Evolutionary conservation across 352 stramenopile genomes (phyloP), one percentile per base, ranked within the genome.

Genomic region (Phytopythium boreale): DNA sequence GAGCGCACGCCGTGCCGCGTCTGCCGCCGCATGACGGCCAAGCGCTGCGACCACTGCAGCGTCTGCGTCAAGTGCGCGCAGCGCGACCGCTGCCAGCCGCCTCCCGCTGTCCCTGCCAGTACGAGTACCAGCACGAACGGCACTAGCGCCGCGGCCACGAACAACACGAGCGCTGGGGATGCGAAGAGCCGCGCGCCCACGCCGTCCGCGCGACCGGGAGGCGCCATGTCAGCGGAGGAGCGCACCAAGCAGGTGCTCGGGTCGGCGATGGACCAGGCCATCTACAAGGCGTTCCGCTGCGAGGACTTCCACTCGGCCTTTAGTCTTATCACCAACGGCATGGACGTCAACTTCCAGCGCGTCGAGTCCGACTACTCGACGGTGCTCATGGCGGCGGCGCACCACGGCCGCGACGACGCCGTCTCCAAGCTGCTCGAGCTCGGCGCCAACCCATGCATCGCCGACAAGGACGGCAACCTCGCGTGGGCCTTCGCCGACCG

Each of bases 261-360:
- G 50, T 92, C 82, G 22, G 85, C 87, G 50, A 93, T 93, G 85
- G 85, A 93, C 72, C 76, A 87, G 27, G 85, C 76, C 37, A 90
- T 93, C 61, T 93, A 86, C 68, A 84, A 86, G 70, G 85, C 85
- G 3, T 93, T 93, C 64, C 77, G 77, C 22, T 69, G 77, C 27
- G 79, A 93, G 62, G 85, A 93, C 66, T 93, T 93, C 67, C 71
- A 93, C 68, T 80, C 81, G 17, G 79, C 89, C 19, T 93, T 93
- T 60, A 90, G 79, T 67, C 66, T 93, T n/a, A 74, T 92, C 52
- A 68, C 82, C 49, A 93, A 93, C 57, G 85, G 83, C 64, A 90
- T 90, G 82, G 82, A 93, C 62, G 80, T 93, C n/a, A 92, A 93
- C 67, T 93, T 93, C 59, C 82, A 92, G 74, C 79, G 85, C 52